Evolutionary conservation across 1,284 basidiomycete genomes (phyloP).

Genomic region (Leccinum angustisporum): DNA sequence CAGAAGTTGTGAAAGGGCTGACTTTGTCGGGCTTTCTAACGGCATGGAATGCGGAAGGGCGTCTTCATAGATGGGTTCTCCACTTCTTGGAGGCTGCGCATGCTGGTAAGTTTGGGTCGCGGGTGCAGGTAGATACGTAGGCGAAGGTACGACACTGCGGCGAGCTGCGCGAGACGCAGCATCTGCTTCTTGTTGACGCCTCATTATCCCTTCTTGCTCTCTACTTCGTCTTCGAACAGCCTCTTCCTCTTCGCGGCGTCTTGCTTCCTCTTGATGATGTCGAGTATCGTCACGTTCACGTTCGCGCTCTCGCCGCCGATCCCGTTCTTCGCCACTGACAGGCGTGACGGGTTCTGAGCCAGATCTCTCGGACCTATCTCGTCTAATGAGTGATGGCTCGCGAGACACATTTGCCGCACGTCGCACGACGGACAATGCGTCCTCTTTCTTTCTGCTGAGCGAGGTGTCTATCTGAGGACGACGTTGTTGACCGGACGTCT

Average conservation of each 20-base stretch:
- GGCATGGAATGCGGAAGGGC: conserved; percentile 39
- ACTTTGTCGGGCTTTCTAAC: conserved; percentile 45
- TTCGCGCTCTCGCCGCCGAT: conserved; percentile 29
- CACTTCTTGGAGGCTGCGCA: conserved; percentile 23
- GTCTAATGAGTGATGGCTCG: conserved; percentile 26
- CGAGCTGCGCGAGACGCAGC: conserved; percentile 29
- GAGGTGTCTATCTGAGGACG: conserved; percentile 32
- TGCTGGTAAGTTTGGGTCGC: conserved; percentile 24
- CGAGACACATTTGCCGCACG: conserved; percentile 27
- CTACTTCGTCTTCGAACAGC: conserved; percentile 31
- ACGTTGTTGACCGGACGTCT: conserved; percentile 10
- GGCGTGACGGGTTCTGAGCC: conserved; percentile 30
- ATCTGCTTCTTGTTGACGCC: conserved; percentile 45
- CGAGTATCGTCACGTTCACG: conserved; percentile 15
- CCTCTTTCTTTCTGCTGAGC: conserved; percentile 28
- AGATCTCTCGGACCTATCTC: conserved; percentile 28
- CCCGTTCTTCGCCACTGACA: conserved; percentile 27
- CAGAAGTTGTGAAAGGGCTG: conserved; percentile 30
- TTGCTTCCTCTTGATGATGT: conserved; percentile 27
- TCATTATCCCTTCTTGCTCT: conserved; percentile 49
- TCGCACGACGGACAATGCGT: conserved; percentile 25
- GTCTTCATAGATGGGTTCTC: conserved; percentile 25
- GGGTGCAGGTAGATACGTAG: conserved; percentile 19
- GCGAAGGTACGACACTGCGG: conserved; percentile 22
- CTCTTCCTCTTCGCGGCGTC: conserved; percentile 36